These are phyloP conservation scores for Ogataea dorogensis DNA, from an alignment of 805 yeast genomes.

Conservation along the genomic window DNA sequence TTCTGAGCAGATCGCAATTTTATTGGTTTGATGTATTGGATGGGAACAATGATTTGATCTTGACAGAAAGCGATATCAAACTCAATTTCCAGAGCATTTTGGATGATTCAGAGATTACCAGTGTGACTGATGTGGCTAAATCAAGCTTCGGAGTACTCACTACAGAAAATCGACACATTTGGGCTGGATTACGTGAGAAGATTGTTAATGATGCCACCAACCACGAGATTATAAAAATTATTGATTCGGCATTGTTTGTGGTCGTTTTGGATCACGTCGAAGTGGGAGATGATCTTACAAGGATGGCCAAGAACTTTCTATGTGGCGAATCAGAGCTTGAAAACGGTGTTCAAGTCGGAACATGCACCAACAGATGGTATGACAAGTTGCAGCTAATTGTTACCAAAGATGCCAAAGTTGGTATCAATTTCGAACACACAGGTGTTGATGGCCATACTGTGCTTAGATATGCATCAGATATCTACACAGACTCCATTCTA, in stretches of 20 bases:
- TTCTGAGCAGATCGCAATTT: conserved; percentile 80
- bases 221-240: conserved; percentile 65
- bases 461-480: conserved; percentile 80
- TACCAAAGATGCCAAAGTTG: conserved; percentile 87
- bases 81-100: conserved; percentile 74
- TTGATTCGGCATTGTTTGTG: conserved; percentile 80
- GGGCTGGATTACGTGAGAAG: conserved; percentile 73
- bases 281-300: conserved; percentile 55
- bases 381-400: conserved; percentile 87
- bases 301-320: conserved; percentile 77
- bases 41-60: conserved; percentile 62
- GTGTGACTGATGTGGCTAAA: conserved; percentile 60
- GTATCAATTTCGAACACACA: conserved; percentile 90
- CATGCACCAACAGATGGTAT: conserved; percentile 91
- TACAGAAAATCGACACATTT: conserved; percentile 81
- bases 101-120: conserved; percentile 61
- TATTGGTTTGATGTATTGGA: conserved; percentile 95
- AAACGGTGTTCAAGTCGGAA: conserved; percentile 87
- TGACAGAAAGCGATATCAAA: conserved; percentile 72
- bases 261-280: conserved; percentile 80
- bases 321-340: conserved; percentile 81
- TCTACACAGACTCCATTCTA: conserved; percentile 86
- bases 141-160: conserved; percentile 87
- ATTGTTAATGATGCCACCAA: conserved; percentile 50
- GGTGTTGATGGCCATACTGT: conserved; percentile 97